Evolutionary conservation across 768 basidiomycete species (phyloP).

Genomic region (Pilatotrama ljubarskyi): DNA sequence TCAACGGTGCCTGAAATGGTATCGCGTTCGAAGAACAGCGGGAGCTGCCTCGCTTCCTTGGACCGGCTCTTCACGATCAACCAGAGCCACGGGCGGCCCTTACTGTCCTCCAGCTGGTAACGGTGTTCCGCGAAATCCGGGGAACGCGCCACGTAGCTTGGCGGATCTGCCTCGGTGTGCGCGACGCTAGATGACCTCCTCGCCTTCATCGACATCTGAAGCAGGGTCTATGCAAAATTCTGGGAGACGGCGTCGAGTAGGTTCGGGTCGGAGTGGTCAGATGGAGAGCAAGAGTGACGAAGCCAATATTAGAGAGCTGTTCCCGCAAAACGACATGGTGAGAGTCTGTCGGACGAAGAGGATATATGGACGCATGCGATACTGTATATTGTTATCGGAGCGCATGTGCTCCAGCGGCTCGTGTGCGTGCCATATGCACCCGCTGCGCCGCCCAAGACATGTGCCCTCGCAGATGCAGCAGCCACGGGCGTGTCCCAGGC

Average conservation of each 20-base stretch:
- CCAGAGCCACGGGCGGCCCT: slow-evolving; percentile 48
- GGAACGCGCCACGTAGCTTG: slow-evolving; percentile 13
- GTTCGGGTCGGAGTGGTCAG: background rate
- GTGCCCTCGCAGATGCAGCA: background rate
- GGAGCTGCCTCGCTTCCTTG: slow-evolving; percentile 38
- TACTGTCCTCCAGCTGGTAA: slow-evolving; percentile 45
- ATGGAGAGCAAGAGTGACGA: background rate
- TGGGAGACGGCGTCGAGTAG: background rate
- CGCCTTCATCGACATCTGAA: background rate
- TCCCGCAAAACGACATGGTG: slow-evolving; percentile 8
- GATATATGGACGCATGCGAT: background rate
- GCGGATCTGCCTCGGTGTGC: slow-evolving; percentile 1
- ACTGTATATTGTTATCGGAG: slow-evolving; percentile 11
- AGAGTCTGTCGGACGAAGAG: background rate
- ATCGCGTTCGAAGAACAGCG: slow-evolving; percentile 51
- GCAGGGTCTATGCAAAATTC: background rate
- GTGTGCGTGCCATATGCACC: slow-evolving; percentile 6
- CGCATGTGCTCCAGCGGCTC: slow-evolving; percentile 2
- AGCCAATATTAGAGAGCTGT: slow-evolving; percentile 2
- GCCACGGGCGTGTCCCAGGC: background rate
- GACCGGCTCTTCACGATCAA: slow-evolving; percentile 47
- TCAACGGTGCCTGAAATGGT: slow-evolving; percentile 50
- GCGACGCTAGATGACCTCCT: background rate
- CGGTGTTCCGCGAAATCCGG: slow-evolving; percentile 35
- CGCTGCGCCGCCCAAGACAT: slow-evolving; percentile 1